Percentiles rank a stretch among this genome's conserved stretches.
These are phyloP conservation scores for Dactylorhiza incarnata DNA, from an alignment of 106 monocot genomes.

Conservation along the genomic window DNA sequence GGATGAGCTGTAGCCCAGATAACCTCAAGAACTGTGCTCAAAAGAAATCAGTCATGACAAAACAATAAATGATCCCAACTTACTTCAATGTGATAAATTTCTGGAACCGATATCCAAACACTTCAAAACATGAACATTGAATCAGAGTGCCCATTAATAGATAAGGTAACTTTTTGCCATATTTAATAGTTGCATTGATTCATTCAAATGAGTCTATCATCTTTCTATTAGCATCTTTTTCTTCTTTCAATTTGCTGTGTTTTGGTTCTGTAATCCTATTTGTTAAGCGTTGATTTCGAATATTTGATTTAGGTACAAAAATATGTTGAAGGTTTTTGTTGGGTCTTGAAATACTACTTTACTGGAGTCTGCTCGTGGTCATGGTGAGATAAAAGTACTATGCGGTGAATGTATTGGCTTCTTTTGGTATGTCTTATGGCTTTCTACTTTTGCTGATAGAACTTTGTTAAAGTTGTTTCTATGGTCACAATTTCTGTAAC, in stretches of 20 bases:
- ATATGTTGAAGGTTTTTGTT: conserved; percentile 47
- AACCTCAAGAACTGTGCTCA: too few species aligned
- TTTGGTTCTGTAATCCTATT: neutral
- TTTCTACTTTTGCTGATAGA: neutral
- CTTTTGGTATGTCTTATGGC: neutral
- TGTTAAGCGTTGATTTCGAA: neutral
- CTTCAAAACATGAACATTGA: too few species aligned
- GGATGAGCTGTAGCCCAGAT: too few species aligned
- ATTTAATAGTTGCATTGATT: neutral
- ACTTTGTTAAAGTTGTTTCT: too few species aligned
- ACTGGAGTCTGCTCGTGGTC: conserved; percentile 38
- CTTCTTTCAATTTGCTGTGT: neutral
- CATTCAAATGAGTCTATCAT: neutral
- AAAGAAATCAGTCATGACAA: too few species aligned
- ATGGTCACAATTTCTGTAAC: too few species aligned
- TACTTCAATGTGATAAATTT: too few species aligned
- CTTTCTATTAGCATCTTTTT: neutral
- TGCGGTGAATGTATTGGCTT: neutral
- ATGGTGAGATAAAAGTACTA: conserved; percentile 17
- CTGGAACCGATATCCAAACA: too few species aligned
- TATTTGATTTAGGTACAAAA: conserved; percentile 25
- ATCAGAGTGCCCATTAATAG: too few species aligned
- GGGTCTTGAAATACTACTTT: conserved; percentile 51
- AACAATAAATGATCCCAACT: too few species aligned
- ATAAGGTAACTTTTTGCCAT: neutral